Evolutionary conservation across 441 rosid genomes (phyloP).

Genomic region (Populus hybrid): DNA sequence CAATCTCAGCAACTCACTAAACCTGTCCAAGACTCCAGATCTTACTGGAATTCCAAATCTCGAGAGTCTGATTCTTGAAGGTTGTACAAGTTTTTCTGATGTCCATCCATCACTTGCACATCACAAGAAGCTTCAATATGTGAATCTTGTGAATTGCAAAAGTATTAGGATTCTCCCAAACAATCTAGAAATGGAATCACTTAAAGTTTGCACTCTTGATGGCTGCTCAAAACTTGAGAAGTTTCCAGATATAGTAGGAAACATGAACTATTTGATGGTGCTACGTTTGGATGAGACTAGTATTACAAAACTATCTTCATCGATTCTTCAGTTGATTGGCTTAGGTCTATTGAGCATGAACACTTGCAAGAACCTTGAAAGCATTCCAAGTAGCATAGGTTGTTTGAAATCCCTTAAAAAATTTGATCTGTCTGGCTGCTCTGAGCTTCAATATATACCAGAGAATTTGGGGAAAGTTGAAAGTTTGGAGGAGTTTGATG

Average conservation of each 20-base stretch:
- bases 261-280: constrained; percentile 11
- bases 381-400: constrained; percentile 1
- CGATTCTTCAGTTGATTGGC: neutral
- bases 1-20: neutral
- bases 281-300: constrained; percentile 19
- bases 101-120: neutral
- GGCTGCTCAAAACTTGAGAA: constrained; percentile 16
- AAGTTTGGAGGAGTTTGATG: constrained; percentile 16
- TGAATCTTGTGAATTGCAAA: constrained; percentile 1
- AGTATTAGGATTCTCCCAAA: neutral
- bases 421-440: neutral
- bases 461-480: constrained; percentile 1
- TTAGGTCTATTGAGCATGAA: neutral
- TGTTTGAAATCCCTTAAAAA: constrained; percentile 2
- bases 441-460: constrained; percentile 14
- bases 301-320: constrained; percentile 8
- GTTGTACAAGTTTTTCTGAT: neutral
- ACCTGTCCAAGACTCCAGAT: neutral
- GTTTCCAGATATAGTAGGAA: constrained; percentile 21
- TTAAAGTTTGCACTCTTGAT: neutral
- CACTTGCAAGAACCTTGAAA: neutral
- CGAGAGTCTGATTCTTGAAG: neutral
- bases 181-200: constrained; percentile 7
- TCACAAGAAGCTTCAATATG: constrained; percentile 23
- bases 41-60: neutral